phyloP scores from a whole-genome alignment of 805 yeast species.

The Tetrapisispora pingtungensis region DNA sequence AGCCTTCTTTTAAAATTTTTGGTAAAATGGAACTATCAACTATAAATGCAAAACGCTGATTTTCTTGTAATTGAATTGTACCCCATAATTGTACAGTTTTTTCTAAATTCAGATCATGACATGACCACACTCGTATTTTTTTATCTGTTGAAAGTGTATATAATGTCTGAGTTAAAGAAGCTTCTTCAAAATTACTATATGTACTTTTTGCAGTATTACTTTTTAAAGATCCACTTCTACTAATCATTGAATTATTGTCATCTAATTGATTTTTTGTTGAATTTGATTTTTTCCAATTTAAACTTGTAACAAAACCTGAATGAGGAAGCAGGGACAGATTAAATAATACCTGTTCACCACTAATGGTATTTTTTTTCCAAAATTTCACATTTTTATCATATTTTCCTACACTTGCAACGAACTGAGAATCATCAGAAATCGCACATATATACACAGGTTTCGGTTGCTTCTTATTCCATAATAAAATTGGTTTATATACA shows the following conservation, averaged over 20 bases:
- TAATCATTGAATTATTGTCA: neutral
- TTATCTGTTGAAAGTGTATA: slow-evolving; percentile 58
- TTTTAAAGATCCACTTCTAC: neutral
- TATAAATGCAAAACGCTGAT: slow-evolving; percentile 29
- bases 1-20: slow-evolving; percentile 14
- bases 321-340: slow-evolving; percentile 64
- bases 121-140: slow-evolving; percentile 57
- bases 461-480: slow-evolving; percentile 43
- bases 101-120: slow-evolving; percentile 50
- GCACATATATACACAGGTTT: slow-evolving; percentile 47
- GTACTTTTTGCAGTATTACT: slow-evolving; percentile 24
- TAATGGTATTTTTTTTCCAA: slow-evolving; percentile 69
- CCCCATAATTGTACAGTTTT: slow-evolving; percentile 52
- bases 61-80: slow-evolving; percentile 26
- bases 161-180: slow-evolving; percentile 35
- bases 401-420: slow-evolving; percentile 53
- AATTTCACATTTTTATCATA: slow-evolving; percentile 62
- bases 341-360: slow-evolving; percentile 51
- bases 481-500: slow-evolving; percentile 21
- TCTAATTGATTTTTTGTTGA: neutral
- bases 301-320: slow-evolving; percentile 42
- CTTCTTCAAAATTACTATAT: slow-evolving; percentile 2
- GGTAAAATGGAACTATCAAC: slow-evolving; percentile 34
- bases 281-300: slow-evolving; percentile 43
- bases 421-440: slow-evolving; percentile 57